Evolutionary conservation across 768 basidiomycete species (phyloP).

Genomic region (Rhodotorula toruloides): DNA sequence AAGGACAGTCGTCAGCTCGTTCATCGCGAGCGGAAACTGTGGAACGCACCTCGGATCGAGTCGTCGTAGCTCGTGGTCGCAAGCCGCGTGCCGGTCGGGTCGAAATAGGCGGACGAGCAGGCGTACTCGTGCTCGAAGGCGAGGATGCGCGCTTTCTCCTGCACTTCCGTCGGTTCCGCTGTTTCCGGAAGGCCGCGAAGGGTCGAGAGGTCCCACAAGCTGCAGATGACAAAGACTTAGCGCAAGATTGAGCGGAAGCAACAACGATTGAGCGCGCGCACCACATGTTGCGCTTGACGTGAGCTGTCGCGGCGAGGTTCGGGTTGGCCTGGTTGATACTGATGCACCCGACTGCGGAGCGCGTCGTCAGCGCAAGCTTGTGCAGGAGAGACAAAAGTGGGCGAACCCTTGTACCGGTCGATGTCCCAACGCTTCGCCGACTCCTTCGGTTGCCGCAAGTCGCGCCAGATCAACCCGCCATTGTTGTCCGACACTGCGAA

Average conservation of each 20-base stretch:
- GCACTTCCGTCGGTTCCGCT: neutral
- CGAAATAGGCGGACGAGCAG: slow-evolving; percentile 46
- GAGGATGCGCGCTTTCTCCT: slow-evolving; percentile 37
- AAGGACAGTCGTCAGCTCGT: neutral
- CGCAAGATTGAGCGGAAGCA: neutral
- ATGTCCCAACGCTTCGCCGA: slow-evolving; percentile 38
- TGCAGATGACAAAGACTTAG: neutral
- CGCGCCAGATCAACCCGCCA: slow-evolving; percentile 35
- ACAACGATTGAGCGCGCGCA: neutral
- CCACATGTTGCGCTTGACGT: slow-evolving; percentile 37
- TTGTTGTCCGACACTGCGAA: slow-evolving; percentile 20
- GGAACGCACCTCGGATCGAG: slow-evolving; percentile 40
- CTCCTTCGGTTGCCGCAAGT: slow-evolving; percentile 33
- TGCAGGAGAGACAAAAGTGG: neutral
- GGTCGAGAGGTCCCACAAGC: slow-evolving; percentile 38
- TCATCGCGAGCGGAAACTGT: too few relatives aligned
- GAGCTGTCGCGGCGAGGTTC: slow-evolving; percentile 34
- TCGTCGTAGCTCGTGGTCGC: slow-evolving; percentile 51
- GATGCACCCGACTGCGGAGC: slow-evolving; percentile 32
- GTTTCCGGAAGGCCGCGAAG: slow-evolving; percentile 13
- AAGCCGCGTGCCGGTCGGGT: slow-evolving; percentile 48
- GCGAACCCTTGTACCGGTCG: slow-evolving; percentile 25
- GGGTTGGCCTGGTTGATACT: slow-evolving; percentile 37
- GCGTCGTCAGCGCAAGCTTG: neutral
- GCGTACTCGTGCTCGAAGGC: slow-evolving; percentile 40